phyloP scores from a whole-genome alignment of 768 basidiomycete genomes.

The Auriculariales sp. region DNA sequence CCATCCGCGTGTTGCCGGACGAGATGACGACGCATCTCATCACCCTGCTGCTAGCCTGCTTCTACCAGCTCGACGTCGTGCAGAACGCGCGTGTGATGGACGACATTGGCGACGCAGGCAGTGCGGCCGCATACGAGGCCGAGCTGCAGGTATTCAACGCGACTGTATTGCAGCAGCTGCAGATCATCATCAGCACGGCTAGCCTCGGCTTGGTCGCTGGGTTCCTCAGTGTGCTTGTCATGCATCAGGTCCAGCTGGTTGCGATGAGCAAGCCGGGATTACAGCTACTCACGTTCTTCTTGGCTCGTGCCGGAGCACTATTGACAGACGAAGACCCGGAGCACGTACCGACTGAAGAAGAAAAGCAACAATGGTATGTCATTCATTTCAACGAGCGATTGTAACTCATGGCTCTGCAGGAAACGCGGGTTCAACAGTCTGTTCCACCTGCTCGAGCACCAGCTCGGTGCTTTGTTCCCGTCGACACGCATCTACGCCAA shows the following conservation, averaged over 20 bases:
- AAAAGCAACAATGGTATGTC: slow-evolving; percentile 63
- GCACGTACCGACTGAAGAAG: slow-evolving; percentile 48
- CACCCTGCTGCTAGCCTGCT: slow-evolving; percentile 87
- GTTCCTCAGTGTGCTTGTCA: slow-evolving; percentile 67
- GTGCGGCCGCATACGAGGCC: slow-evolving; percentile 59
- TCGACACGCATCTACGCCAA: slow-evolving; percentile 53
- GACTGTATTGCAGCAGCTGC: slow-evolving; percentile 74
- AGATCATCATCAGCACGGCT: slow-evolving; percentile 67
- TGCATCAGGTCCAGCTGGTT: slow-evolving; percentile 59
- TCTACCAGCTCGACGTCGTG: slow-evolving; percentile 87
- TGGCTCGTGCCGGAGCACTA: slow-evolving; percentile 86
- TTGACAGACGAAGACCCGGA: slow-evolving; percentile 31
- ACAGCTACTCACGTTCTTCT: slow-evolving; percentile 76
- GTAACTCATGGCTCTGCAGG: slow-evolving; percentile 31
- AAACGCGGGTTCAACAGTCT: slow-evolving; percentile 78
- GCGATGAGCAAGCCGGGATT: slow-evolving; percentile 88
- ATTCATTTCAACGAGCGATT: slow-evolving; percentile 3
- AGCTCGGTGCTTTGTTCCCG: slow-evolving; percentile 75
- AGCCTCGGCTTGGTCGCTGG: slow-evolving; percentile 75
- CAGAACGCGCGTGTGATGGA: slow-evolving; percentile 61
- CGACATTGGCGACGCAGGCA: slow-evolving; percentile 41
- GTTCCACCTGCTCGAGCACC: slow-evolving; percentile 63
- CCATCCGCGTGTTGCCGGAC: slow-evolving; percentile 68
- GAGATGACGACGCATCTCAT: slow-evolving; percentile 75
- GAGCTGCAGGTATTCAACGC: slow-evolving; percentile 84